Percentiles rank a stretch among this genome's conserved stretches.
Evolutionary conservation across 345 rosid genomes (phyloP).

Genomic region (Kernera saxatilis): DNA sequence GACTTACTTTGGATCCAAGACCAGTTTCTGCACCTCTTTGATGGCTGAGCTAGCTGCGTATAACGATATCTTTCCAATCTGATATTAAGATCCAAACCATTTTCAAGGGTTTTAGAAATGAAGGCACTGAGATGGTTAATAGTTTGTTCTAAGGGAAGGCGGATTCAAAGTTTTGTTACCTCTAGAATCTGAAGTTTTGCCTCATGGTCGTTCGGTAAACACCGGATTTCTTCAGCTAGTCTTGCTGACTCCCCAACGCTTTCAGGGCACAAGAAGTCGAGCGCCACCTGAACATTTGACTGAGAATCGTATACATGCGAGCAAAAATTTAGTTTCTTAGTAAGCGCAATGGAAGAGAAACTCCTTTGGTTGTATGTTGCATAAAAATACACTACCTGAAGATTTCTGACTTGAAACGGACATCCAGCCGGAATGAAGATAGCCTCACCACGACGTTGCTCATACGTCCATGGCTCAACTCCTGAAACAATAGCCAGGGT

Average conservation of each 20-base stretch:
- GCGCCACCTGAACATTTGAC: constrained; percentile 88
- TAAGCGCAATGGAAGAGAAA: not conserved
- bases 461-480: constrained; percentile 90
- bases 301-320: constrained; percentile 33
- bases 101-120: constrained; percentile 1
- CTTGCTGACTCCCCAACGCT: constrained; percentile 75
- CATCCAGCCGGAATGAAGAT: constrained; percentile 94
- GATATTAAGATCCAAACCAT: constrained; percentile 23
- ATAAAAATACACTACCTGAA: constrained; percentile 43
- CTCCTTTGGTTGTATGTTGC: not conserved
- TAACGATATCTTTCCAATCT: constrained; percentile 86
- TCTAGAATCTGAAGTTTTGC: constrained; percentile 82
- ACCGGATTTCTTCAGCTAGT: constrained; percentile 74
- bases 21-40: constrained; percentile 91
- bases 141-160: not conserved
- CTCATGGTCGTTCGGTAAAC: constrained; percentile 84
- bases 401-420: constrained; percentile 78
- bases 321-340: not conserved
- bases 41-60: constrained; percentile 97
- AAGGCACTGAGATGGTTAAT: constrained; percentile 2
- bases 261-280: constrained; percentile 92
- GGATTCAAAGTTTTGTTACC: constrained; percentile 38
- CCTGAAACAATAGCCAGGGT: constrained; percentile 40
- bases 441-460: constrained; percentile 77
- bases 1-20: constrained; percentile 87